These are phyloP conservation scores for Myxozyma udenii DNA, from an alignment of 805 yeast genomes.

Conservation along the genomic window DNA sequence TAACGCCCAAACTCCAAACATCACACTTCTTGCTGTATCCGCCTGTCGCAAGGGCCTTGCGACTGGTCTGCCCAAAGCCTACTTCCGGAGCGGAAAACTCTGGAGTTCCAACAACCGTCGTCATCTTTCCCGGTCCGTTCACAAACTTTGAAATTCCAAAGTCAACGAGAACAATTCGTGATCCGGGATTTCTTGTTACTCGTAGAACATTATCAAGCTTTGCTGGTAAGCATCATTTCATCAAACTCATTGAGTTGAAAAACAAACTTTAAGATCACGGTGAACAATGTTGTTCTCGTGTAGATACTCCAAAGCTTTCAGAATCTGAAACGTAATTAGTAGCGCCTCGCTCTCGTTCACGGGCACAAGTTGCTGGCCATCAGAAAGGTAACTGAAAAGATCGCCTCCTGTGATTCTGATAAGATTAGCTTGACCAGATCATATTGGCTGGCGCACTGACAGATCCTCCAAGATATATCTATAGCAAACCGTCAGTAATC, in stretches of 20 bases:
- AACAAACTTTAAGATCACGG: constrained; percentile 52
- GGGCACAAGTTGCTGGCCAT: constrained; percentile 42
- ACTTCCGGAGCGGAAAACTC: constrained; percentile 75
- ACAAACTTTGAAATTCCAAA: constrained; percentile 55
- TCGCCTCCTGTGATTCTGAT: constrained; percentile 52
- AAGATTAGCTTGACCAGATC: neutral
- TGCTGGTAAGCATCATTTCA: neutral
- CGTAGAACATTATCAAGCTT: constrained; percentile 58
- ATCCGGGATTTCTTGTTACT: constrained; percentile 50
- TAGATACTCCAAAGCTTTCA: constrained; percentile 54
- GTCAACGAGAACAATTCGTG: constrained; percentile 61
- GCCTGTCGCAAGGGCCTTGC: constrained; percentile 35
- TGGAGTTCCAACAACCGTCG: constrained; percentile 59
- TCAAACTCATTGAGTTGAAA: neutral
- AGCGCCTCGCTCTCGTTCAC: constrained; percentile 56
- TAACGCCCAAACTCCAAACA: constrained; percentile 66
- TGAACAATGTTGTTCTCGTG: constrained; percentile 58
- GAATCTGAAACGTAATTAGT: constrained; percentile 53
- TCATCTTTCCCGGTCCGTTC: constrained; percentile 41
- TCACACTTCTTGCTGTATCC: constrained; percentile 58
- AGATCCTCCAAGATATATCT: constrained; percentile 31
- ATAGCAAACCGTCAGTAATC: neutral
- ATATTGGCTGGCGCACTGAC: constrained; percentile 9
- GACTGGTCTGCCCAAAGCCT: constrained; percentile 40
- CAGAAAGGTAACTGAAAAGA: constrained; percentile 52